Percentiles rank a stretch among this genome's conserved stretches.
Evolutionary conservation across 2,329 filamentous ascomycete species (phyloP).

Genomic region (Ophiostoma tasmaniense): DNA sequence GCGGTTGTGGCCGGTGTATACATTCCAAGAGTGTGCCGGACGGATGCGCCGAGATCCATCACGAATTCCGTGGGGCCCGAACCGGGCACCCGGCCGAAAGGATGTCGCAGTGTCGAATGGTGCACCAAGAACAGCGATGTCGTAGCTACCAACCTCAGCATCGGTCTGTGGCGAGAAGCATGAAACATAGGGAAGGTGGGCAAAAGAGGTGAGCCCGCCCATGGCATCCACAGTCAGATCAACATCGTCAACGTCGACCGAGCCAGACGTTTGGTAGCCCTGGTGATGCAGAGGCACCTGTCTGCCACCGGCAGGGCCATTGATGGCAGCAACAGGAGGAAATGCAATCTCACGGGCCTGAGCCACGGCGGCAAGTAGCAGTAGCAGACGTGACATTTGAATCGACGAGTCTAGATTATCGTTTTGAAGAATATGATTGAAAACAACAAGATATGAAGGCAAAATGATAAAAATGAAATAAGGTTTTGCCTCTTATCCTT

Average conservation of each 20-base stretch:
- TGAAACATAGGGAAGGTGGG: slow-evolving; percentile 51
- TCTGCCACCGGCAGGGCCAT: slow-evolving; percentile 7
- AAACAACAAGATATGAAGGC: not conserved
- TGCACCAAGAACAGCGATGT: slow-evolving; percentile 47
- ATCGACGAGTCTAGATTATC: not conserved
- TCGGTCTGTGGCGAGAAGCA: slow-evolving; percentile 37
- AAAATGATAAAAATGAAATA: not conserved
- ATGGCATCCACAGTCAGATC: slow-evolving; percentile 36
- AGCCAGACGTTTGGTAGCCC: slow-evolving; percentile 15
- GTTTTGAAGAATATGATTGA: not conserved
- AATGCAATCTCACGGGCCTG: slow-evolving; percentile 19
- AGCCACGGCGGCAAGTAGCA: slow-evolving; percentile 9
- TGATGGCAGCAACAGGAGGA: slow-evolving; percentile 17
- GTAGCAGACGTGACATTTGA: not conserved
- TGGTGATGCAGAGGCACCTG: not conserved
- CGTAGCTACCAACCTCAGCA: slow-evolving; percentile 45
- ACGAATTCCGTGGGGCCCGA: slow-evolving; percentile 25
- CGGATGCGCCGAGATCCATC: slow-evolving; percentile 24
- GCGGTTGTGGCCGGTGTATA: slow-evolving; percentile 45
- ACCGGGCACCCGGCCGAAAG: slow-evolving; percentile 25
- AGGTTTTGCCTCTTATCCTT: not conserved
- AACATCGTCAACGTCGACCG: slow-evolving; percentile 25
- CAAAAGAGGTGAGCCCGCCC: slow-evolving; percentile 55
- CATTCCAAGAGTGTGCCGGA: slow-evolving; percentile 20
- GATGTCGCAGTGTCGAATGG: slow-evolving; percentile 39